A percentile compares a stretch with the other conserved stretches of the same genome.
Evolutionary conservation across 108 stramenopile species (phyloP).

Genomic region (Skeletonema grethae): DNA sequence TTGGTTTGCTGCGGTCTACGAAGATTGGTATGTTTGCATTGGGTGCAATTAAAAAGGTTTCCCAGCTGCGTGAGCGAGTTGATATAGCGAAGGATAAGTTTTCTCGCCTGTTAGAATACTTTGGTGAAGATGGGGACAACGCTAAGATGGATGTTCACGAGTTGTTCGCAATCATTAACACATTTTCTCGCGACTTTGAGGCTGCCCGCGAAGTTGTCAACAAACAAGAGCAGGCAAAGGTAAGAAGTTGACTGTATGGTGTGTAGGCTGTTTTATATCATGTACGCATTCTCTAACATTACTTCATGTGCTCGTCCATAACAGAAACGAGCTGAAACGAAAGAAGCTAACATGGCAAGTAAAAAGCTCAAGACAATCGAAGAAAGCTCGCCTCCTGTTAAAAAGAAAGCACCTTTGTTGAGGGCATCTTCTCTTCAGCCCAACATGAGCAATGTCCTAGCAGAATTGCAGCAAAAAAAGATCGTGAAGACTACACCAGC

Average conservation of each 20-base stretch:
- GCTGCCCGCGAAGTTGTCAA: slow-evolving; percentile 76
- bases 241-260: slow-evolving; percentile 13
- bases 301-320: background rate
- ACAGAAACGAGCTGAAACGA: slow-evolving; percentile 44
- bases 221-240: slow-evolving; percentile 69
- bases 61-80: slow-evolving; percentile 80
- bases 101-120: slow-evolving; percentile 65
- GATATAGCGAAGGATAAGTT: slow-evolving; percentile 77
- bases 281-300: background rate
- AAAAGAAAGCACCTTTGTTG: background rate
- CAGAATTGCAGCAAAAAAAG: slow-evolving; percentile 33
- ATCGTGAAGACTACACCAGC: slow-evolving; percentile 3
- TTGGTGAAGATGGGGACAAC: slow-evolving; percentile 73
- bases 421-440: slow-evolving; percentile 37
- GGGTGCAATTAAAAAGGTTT: slow-evolving; percentile 84
- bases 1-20: slow-evolving; percentile 68
- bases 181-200: slow-evolving; percentile 80
- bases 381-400: slow-evolving; percentile 8
- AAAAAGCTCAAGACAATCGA: slow-evolving; percentile 17
- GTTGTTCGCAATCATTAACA: slow-evolving; percentile 77
- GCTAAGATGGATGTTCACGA: slow-evolving; percentile 80
- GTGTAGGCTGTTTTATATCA: background rate
- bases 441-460: slow-evolving; percentile 29
- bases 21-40: slow-evolving; percentile 81
- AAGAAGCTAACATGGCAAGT: slow-evolving; percentile 20